phyloP scores from a whole-genome alignment of 2,329 filamentous ascomycete species.

The Phaeosphaeria sp. region DNA sequence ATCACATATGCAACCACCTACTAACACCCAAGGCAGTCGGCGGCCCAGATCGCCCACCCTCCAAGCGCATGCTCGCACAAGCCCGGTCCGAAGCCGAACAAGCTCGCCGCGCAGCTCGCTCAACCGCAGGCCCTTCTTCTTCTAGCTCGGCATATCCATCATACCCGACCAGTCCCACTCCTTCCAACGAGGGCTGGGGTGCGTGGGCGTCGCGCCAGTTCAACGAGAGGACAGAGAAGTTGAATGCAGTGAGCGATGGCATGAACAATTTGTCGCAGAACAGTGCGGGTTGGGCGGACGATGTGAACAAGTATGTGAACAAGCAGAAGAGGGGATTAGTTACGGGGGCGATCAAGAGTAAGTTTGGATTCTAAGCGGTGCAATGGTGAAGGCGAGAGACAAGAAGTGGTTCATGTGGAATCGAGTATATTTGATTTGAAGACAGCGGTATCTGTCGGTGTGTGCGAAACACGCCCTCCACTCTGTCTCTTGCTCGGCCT shows the following conservation, averaged over 20 bases:
- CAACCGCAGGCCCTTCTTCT: slow-evolving; percentile 41
- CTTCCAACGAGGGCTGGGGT: slow-evolving; percentile 62
- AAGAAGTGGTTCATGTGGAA: background rate
- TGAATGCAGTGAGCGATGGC: slow-evolving; percentile 81
- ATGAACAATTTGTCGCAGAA: slow-evolving; percentile 84
- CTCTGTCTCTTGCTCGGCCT: background rate
- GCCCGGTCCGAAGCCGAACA: slow-evolving; percentile 75
- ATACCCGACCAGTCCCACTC: slow-evolving; percentile 17
- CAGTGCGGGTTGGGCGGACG: slow-evolving; percentile 83
- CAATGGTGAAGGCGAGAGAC: no score
- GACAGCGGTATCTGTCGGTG: background rate
- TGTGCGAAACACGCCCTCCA: background rate
- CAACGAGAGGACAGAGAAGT: slow-evolving; percentile 87
- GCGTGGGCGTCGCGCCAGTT: slow-evolving; percentile 86
- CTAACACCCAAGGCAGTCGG: slow-evolving; percentile 62
- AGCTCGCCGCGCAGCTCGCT: slow-evolving; percentile 45
- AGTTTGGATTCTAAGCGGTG: slow-evolving; percentile 37
- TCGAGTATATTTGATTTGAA: background rate
- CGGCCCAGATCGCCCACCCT: slow-evolving; percentile 84
- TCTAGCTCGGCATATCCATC: slow-evolving; percentile 37
- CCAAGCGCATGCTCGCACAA: slow-evolving; percentile 85
- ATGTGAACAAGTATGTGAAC: slow-evolving; percentile 84
- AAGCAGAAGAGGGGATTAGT: slow-evolving; percentile 88
- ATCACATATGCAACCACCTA: background rate
- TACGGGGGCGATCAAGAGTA: slow-evolving; percentile 61